Conservation (phyloP, 441 rosid genomes). For the Heliophila coronopifolia region DNA sequence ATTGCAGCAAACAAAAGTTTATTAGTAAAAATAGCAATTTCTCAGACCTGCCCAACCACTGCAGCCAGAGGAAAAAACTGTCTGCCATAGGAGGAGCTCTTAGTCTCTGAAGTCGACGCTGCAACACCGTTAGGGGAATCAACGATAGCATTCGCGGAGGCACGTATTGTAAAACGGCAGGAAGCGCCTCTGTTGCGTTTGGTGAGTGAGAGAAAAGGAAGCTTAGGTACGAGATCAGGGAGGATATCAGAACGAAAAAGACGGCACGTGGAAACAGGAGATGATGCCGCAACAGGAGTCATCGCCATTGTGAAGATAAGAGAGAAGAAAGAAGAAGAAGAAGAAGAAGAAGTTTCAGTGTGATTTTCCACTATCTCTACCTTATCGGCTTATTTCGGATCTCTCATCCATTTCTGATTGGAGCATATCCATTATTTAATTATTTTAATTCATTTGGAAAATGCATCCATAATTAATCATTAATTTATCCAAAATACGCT, state of each 20-base stretch:
- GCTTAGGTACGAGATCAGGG: slow-evolving; percentile 15
- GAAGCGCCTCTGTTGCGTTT: slow-evolving; percentile 18
- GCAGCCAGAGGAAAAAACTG: slow-evolving; percentile 89
- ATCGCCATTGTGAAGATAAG: slow-evolving; percentile 26
- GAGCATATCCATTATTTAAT: slow-evolving; percentile 1
- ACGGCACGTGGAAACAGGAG: slow-evolving; percentile 16
- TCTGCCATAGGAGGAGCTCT: slow-evolving; percentile 52
- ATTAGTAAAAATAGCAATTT: not conserved
- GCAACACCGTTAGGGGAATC: slow-evolving; percentile 65
- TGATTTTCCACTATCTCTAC: not conserved
- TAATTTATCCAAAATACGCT: not conserved
- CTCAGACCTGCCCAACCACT: slow-evolving; percentile 80
- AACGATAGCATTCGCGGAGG: slow-evolving; percentile 38
- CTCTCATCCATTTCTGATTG: slow-evolving; percentile 20
- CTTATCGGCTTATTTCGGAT: slow-evolving; percentile 23
- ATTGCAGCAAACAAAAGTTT: not conserved
- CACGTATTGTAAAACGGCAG: slow-evolving; percentile 29
- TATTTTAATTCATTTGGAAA: too few species aligned
- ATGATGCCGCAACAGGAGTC: slow-evolving; percentile 24
- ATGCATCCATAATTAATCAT: not conserved
- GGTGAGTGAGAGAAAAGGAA: slow-evolving; percentile 31
- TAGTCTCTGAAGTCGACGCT: slow-evolving; percentile 26
- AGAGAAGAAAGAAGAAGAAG: slow-evolving; percentile 1
- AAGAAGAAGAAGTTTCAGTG: not conserved
- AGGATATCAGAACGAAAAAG: slow-evolving; percentile 12